These are phyloP conservation scores for Conoideocrella luteorostrata DNA, from an alignment of 2,329 filamentous ascomycete genomes.

Conservation along the genomic window DNA sequence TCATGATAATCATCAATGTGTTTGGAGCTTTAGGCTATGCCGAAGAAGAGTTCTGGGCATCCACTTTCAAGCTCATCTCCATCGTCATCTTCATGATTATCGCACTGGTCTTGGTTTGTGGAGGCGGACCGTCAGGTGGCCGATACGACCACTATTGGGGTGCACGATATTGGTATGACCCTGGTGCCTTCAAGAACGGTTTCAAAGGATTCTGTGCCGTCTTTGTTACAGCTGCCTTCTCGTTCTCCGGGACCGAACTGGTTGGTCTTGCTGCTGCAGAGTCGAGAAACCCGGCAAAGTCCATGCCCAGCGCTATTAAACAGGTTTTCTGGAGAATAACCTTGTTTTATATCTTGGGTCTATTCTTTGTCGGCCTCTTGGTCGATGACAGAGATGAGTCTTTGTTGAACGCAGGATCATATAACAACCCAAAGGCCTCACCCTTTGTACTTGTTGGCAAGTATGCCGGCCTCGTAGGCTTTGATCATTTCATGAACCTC, in stretches of 20 bases:
- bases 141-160: constrained; percentile 41
- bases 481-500: constrained; percentile 52
- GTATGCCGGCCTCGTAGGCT: constrained; percentile 44
- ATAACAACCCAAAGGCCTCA: constrained; percentile 32
- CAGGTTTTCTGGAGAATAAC: constrained; percentile 61
- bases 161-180: constrained; percentile 42
- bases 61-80: constrained; percentile 45
- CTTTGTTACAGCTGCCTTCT: constrained; percentile 67
- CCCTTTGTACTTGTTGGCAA: constrained; percentile 54
- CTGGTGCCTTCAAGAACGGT: constrained; percentile 59
- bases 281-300: constrained; percentile 61
- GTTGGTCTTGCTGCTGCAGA: constrained; percentile 42
- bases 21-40: constrained; percentile 45
- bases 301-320: constrained; percentile 76
- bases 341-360: constrained; percentile 47
- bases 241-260: constrained; percentile 67
- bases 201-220: constrained; percentile 69
- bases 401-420: constrained; percentile 35
- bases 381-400: constrained; percentile 38
- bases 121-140: constrained; percentile 49
- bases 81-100: constrained; percentile 55
- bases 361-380: constrained; percentile 46
- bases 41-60: constrained; percentile 48
- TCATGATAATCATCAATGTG: constrained; percentile 41
- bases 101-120: constrained; percentile 50